phyloP scores from a whole-genome alignment of 1,139 yeast species.

The Kurtzmaniella quercitrusa region DNA sequence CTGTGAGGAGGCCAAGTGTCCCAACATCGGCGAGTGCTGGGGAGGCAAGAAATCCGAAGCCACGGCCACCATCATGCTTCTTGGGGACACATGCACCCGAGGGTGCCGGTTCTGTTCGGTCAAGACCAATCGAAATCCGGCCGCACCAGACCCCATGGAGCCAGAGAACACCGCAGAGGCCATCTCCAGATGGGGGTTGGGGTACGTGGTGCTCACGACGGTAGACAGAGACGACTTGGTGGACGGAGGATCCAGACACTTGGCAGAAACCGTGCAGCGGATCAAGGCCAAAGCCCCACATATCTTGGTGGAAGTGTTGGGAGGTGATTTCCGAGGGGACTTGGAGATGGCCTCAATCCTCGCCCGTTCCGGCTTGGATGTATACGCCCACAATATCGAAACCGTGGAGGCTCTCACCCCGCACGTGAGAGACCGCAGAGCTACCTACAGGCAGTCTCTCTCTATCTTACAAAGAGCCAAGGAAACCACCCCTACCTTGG shows the following conservation, averaged over 20 bases:
- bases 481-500: slow-evolving; percentile 62
- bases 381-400: slow-evolving; percentile 94
- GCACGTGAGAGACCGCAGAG: slow-evolving; percentile 92
- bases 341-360: slow-evolving; percentile 72
- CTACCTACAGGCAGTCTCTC: slow-evolving; percentile 87
- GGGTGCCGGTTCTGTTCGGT: slow-evolving; percentile 98
- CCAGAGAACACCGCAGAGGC: slow-evolving; percentile 99
- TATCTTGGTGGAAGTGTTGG: slow-evolving; percentile 85
- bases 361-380: slow-evolving; percentile 88
- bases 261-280: slow-evolving; percentile 78
- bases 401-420: slow-evolving; percentile 96
- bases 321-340: slow-evolving; percentile 95
- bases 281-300: slow-evolving; percentile 89
- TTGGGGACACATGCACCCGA: slow-evolving; percentile 98
- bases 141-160: slow-evolving; percentile 89
- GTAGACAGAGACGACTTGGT: slow-evolving; percentile 94
- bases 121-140: slow-evolving; percentile 84
- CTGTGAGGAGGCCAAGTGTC: slow-evolving; percentile 98
- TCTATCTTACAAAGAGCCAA: slow-evolving; percentile 79
- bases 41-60: slow-evolving; percentile 95
- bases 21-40: slow-evolving; percentile 99
- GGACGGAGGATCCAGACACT: slow-evolving; percentile 93
- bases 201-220: slow-evolving; percentile 94
- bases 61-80: slow-evolving; percentile 97
- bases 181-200: slow-evolving; percentile 96